Percentiles rank a stretch among this genome's conserved stretches.
Conservation (phyloP, 805 yeast species). For the Candida gorgasii region DNA sequence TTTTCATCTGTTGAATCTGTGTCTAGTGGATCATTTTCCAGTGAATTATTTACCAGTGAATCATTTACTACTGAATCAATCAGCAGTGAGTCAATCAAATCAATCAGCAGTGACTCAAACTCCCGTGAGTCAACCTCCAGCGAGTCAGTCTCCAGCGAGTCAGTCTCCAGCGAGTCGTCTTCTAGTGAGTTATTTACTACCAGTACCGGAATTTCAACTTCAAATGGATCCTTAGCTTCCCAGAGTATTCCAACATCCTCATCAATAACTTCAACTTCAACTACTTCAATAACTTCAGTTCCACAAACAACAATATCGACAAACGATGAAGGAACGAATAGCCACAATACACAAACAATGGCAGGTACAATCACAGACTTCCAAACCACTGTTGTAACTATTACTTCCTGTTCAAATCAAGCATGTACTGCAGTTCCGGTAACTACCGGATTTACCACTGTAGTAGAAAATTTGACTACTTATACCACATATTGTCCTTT, state of each 20-base stretch:
- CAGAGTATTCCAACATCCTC: not conserved
- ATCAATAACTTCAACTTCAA: not conserved
- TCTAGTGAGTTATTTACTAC: not conserved
- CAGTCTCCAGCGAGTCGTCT: not conserved
- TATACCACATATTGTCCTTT: conserved; percentile 36
- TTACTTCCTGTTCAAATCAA: conserved; percentile 34
- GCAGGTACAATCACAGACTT: conserved; percentile 5
- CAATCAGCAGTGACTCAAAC: not conserved
- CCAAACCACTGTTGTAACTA: conserved; percentile 31
- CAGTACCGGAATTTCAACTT: not conserved
- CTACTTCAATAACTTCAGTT: not conserved
- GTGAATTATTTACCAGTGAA: no score
- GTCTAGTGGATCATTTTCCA: conserved; percentile 1
- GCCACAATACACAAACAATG: conserved; percentile 11
- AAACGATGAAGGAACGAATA: conserved; percentile 16
- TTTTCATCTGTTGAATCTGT: not conserved
- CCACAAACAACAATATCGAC: conserved; percentile 1
- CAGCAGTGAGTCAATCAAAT: not conserved
- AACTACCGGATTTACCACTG: conserved; percentile 36
- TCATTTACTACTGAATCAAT: not conserved
- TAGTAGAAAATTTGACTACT: conserved; percentile 25
- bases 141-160: not conserved
- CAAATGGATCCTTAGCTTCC: not conserved
- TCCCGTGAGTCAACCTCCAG: not conserved
- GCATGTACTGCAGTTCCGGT: conserved; percentile 27